A percentile compares a stretch with the other conserved stretches of the same genome.
These are phyloP conservation scores for Novymonas esmeraldas DNA, from an alignment of 208 protist species.

Conservation along the genomic window DNA sequence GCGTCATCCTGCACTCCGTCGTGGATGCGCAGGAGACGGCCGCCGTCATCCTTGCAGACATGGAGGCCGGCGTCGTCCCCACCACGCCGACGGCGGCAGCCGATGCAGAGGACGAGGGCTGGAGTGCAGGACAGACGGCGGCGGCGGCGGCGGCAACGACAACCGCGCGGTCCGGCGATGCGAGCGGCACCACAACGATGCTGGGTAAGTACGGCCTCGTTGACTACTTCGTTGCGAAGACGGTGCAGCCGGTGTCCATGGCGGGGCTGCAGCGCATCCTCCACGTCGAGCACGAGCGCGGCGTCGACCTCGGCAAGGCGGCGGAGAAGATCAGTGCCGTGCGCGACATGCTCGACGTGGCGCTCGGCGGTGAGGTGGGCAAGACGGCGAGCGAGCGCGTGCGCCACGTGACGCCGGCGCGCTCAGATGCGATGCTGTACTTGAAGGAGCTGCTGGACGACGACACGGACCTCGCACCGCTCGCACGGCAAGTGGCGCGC, in stretches of 20 bases:
- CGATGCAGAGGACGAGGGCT: constrained; percentile 17
- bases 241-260: constrained; percentile 80
- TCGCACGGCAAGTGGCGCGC: constrained; percentile 68
- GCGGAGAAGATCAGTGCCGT: constrained; percentile 81
- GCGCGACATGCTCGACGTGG: constrained; percentile 85
- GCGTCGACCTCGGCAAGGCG: constrained; percentile 83
- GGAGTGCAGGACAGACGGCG: neutral
- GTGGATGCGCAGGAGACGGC: constrained; percentile 84
- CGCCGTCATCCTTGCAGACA: constrained; percentile 60
- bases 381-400: constrained; percentile 70
- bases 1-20: constrained; percentile 86
- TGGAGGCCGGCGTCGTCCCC: constrained; percentile 51
- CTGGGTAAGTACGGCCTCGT: constrained; percentile 87
- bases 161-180: neutral
- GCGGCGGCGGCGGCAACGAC: neutral
- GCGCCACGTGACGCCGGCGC: constrained; percentile 67
- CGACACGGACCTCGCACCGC: constrained; percentile 76
- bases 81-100: constrained; percentile 18
- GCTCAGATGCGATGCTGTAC: constrained; percentile 70
- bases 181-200: constrained; percentile 36
- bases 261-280: constrained; percentile 83
- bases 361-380: constrained; percentile 77
- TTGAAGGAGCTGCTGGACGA: constrained; percentile 89
- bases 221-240: constrained; percentile 81
- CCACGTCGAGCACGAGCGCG: constrained; percentile 80